phyloP scores from a whole-genome alignment of 371 early-diverging fungal genomes.

The Syncephalastrum racemosum region DNA sequence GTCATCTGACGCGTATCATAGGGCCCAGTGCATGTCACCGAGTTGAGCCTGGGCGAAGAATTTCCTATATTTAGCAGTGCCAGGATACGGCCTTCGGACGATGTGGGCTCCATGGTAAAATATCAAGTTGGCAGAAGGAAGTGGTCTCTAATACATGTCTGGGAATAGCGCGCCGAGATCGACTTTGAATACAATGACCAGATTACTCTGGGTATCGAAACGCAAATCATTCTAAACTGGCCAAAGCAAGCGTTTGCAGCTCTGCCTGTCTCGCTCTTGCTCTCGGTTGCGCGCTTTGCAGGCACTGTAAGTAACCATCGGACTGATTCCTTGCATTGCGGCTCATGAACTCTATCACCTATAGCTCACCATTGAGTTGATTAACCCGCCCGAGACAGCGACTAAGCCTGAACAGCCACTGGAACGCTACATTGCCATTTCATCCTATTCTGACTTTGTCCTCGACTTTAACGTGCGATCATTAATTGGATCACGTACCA shows the following conservation, averaged over 20 bases:
- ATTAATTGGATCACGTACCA: conserved; percentile 88
- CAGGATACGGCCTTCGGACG: conserved; percentile 68
- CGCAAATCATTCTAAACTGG: conserved; percentile 89
- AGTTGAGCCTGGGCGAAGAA: conserved; percentile 87
- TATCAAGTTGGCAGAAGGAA: background rate
- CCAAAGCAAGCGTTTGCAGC: conserved; percentile 85
- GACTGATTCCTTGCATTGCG: background rate
- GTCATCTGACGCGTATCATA: conserved; percentile 16
- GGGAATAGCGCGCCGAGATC: conserved; percentile 67
- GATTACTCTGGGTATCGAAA: conserved; percentile 75
- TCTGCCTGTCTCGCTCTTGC: conserved; percentile 81
- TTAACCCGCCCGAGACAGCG: conserved; percentile 45
- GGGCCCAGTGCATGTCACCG: conserved; percentile 86
- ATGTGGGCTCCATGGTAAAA: conserved; percentile 69
- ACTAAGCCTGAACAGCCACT: conserved; percentile 38
- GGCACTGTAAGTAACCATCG: conserved; percentile 67
- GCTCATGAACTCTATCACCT: background rate
- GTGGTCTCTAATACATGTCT: background rate
- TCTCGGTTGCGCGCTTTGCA: conserved; percentile 83
- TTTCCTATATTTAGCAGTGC: conserved; percentile 80
- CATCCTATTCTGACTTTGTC: conserved; percentile 70
- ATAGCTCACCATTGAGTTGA: conserved; percentile 47
- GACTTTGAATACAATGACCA: conserved; percentile 82
- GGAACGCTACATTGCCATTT: conserved; percentile 61
- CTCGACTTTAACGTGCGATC: conserved; percentile 87